phyloP scores from a whole-genome alignment of 805 yeast genomes.

The Starmerella floricola region DNA sequence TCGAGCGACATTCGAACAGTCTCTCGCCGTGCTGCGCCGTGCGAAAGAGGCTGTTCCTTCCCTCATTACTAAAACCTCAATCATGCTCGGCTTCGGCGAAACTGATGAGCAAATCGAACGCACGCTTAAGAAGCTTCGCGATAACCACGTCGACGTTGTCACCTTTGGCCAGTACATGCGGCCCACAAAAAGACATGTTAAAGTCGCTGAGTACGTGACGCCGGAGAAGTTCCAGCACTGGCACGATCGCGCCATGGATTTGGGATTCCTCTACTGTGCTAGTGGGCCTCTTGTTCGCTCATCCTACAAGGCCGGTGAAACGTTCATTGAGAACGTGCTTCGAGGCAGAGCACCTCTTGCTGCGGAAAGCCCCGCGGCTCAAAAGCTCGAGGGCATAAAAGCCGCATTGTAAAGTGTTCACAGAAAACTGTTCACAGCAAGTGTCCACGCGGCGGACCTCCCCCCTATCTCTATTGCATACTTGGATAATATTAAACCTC shows the following conservation, averaged over 20 bases:
- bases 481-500: too few relatives aligned
- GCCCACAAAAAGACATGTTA: conserved; percentile 97
- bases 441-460: too few relatives aligned
- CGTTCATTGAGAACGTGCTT: conserved; percentile 86
- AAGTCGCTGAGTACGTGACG: conserved; percentile 85
- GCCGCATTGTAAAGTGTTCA: too few relatives aligned
- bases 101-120: conserved; percentile 76
- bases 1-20: conserved; percentile 88
- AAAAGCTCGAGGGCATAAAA: too few relatives aligned
- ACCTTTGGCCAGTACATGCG: conserved; percentile 99
- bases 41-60: conserved; percentile 71
- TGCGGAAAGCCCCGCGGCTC: not conserved
- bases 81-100: conserved; percentile 96
- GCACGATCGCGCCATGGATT: conserved; percentile 69
- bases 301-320: conserved; percentile 96
- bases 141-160: conserved; percentile 74
- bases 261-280: conserved; percentile 94
- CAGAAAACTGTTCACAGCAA: too few relatives aligned
- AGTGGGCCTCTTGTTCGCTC: conserved; percentile 95
- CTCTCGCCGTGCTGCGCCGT: conserved; percentile 58
- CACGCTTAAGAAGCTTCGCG: conserved; percentile 65
- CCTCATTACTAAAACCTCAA: conserved; percentile 79
- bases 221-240: conserved; percentile 93
- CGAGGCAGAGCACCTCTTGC: conserved; percentile 21
- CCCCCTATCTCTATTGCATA: too few relatives aligned